Conservation (phyloP, 1,139 yeast genomes). For the Scheffersomyces lignicola region DNA sequence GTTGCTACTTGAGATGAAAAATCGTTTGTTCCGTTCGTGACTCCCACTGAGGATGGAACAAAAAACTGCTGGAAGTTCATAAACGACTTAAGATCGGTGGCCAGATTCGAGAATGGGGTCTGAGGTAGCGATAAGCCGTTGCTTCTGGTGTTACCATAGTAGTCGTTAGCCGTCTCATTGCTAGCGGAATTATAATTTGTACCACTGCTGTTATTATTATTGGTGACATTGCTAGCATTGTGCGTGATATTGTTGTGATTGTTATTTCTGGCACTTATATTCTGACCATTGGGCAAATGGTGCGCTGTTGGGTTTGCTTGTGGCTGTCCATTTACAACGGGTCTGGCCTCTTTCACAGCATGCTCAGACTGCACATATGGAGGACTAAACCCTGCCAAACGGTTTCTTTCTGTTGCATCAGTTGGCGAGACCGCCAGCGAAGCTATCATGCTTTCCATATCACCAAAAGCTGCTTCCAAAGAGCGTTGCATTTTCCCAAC, state of each 20-base stretch:
- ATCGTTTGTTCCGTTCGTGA: slow-evolving; percentile 5
- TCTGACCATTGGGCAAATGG: background rate
- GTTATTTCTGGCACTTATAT: background rate
- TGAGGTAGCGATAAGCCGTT: slow-evolving; percentile 6
- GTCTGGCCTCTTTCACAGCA: background rate
- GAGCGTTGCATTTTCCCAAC: slow-evolving; percentile 12
- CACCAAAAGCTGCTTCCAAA: slow-evolving; percentile 8
- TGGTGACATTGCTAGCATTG: background rate
- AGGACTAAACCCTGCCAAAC: too few species aligned
- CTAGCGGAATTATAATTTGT: background rate
- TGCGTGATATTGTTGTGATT: background rate
- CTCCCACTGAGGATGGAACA: slow-evolving; percentile 15
- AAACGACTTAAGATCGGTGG: slow-evolving; percentile 15
- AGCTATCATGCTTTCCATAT: slow-evolving; percentile 2
- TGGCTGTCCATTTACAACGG: background rate
- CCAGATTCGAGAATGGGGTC: slow-evolving; percentile 5
- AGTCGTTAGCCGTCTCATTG: slow-evolving; percentile 2
- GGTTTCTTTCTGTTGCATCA: background rate
- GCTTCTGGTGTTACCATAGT: slow-evolving; percentile 7
- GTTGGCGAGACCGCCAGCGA: slow-evolving; percentile 3
- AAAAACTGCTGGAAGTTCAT: slow-evolving; percentile 21
- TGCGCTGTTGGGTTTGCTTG: background rate
- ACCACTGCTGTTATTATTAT: background rate
- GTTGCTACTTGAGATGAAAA: slow-evolving; percentile 10
- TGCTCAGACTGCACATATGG: background rate